phyloP scores from a whole-genome alignment of 2,329 filamentous ascomycete genomes.

The Fusarium paranaense region DNA sequence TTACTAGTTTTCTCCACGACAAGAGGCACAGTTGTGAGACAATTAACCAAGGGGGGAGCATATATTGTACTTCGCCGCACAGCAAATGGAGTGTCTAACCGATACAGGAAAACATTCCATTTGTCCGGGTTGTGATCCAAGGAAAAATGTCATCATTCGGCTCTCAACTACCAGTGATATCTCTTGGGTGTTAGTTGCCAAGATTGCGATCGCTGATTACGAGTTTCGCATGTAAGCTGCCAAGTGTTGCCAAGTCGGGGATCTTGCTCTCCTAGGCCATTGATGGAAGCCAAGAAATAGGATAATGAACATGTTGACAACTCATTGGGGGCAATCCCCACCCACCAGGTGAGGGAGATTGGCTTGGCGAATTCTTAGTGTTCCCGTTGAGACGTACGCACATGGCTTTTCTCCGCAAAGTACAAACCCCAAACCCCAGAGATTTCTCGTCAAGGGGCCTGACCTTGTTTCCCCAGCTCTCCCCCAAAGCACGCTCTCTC shows the following conservation, averaged over 20 bases:
- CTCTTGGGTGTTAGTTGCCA: background rate
- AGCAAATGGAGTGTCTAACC: background rate
- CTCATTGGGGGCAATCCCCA: background rate
- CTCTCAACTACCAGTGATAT: background rate
- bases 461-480: background rate
- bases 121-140: background rate
- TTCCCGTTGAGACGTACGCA: background rate
- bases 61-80: background rate
- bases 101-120: background rate
- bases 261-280: background rate
- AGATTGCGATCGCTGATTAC: constrained; percentile 1
- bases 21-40: background rate
- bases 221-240: constrained; percentile 1
- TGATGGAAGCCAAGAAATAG: background rate
- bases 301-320: background rate
- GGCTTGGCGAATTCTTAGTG: background rate
- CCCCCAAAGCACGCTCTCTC: background rate
- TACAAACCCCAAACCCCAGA: background rate
- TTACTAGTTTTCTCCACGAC: background rate
- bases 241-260: constrained; percentile 1
- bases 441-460: background rate
- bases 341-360: background rate
- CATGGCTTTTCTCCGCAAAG: background rate
- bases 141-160: background rate
- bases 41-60: background rate